Evolutionary conservation across 352 stramenopile species (phyloP).

Genomic region (Pythium chondricola): DNA sequence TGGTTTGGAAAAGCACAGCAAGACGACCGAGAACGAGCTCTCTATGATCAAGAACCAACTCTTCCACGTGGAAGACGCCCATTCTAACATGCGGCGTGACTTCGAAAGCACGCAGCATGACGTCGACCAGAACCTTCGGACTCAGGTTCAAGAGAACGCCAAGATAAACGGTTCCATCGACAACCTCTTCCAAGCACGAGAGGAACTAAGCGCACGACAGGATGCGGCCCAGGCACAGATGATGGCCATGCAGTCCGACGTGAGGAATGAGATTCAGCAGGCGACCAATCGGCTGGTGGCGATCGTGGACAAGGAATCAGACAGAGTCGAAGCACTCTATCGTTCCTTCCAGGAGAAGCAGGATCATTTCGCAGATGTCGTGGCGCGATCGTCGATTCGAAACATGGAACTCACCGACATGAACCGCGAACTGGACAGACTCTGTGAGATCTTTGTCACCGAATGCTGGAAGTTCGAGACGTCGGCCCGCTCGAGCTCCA

Average conservation of each 20-base stretch:
- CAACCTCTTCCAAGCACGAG: constrained; percentile 34
- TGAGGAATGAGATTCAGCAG: constrained; percentile 64
- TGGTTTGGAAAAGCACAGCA: constrained; percentile 42
- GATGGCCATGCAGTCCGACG: constrained; percentile 63
- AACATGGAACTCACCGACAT: constrained; percentile 79
- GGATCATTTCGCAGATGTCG: constrained; percentile 71
- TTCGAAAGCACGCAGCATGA: constrained; percentile 56
- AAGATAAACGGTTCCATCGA: constrained; percentile 31
- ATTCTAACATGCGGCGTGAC: constrained; percentile 45
- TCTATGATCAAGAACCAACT: constrained; percentile 62
- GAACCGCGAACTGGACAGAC: constrained; percentile 72
- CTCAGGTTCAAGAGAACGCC: constrained; percentile 53
- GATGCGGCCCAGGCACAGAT: constrained; percentile 56
- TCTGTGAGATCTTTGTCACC: constrained; percentile 72
- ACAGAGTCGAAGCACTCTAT: constrained; percentile 77
- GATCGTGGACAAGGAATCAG: constrained; percentile 76
- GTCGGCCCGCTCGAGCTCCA: constrained; percentile 56
- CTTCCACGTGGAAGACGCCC: constrained; percentile 67
- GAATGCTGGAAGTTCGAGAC: constrained; percentile 88
- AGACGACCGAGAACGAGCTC: constrained; percentile 59
- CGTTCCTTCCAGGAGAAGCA: constrained; percentile 76
- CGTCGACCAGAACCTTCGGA: constrained; percentile 46
- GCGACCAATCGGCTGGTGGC: constrained; percentile 54
- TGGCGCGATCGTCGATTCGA: constrained; percentile 67
- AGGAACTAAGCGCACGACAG: constrained; percentile 47